Evolutionary conservation across 2,329 filamentous ascomycete species (phyloP), one percentile per base, ranked within the genome.

Genomic region (Seiridium cupressi): DNA sequence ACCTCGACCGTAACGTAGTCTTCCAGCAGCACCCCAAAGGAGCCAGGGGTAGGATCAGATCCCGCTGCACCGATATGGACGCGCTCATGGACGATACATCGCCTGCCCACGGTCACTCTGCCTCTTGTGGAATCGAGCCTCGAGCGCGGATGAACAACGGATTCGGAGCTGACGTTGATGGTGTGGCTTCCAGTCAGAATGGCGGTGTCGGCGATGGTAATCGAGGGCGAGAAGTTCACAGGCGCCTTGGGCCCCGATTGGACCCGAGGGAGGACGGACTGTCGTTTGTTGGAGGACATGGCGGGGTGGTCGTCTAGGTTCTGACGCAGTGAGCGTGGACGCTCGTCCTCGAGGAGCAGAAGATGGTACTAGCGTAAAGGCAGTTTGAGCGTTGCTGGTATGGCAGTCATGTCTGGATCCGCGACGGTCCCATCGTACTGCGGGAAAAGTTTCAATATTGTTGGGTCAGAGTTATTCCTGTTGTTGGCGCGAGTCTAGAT

Each of bases 111-210:
- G 35, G 88, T 87, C 65, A 98, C 87, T 48, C 92, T 89, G 4
- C 92, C 92, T 56, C 89, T 82, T 60, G 87, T 87, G 7, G 94
- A 89, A 69, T 93, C 90, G 60, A 97, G 84, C 63, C 89, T 87
- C 13, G 89, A 86, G 54, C 93, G 91, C 1, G 95, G 93, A 69
- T 98, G 94, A n/a, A 99, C 77, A 5, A 97, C 85, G 3, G 87
- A 89, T 69, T 92, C 88, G 32, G 90, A 83, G 60, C 89, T 89
- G 63, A 98, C 87, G 49, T 86, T 89, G 64, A 99, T 91, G 1
- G 87, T 88, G 72, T 96, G 84, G 2, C 84, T 87, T 64, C 95
- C 95, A 18, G 80, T 85, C 18, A 90, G 77, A 18, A 84, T 76
- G 9, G 87, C 85, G 61, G 83, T 83, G 64, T 89, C 86, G 69